These are phyloP conservation scores for Globisporangium abappressorium DNA, from an alignment of 352 stramenopile species.

Conservation along the genomic window DNA sequence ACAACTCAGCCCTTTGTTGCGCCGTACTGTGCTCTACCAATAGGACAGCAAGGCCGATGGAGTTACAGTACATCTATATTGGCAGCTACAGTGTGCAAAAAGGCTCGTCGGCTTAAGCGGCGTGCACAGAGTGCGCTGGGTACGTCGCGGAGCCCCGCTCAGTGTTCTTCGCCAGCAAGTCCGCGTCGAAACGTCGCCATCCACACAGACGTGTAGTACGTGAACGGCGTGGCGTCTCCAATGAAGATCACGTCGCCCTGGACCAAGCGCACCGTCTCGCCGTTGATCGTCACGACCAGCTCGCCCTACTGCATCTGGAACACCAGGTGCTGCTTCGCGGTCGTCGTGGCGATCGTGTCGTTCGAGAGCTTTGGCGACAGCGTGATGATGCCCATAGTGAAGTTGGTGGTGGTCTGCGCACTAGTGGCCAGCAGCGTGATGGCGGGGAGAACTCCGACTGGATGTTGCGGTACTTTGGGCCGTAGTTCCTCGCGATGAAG, in stretches of 20 bases:
- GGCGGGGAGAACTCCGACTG: conserved; percentile 43
- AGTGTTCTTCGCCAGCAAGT: conserved; percentile 41
- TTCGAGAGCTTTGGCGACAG: conserved; percentile 45
- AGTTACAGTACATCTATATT: too few species aligned
- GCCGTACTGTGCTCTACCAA: too few species aligned
- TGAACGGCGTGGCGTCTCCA: conserved; percentile 37
- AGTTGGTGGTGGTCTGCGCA: conserved; percentile 46
- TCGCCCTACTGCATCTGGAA: conserved; percentile 52
- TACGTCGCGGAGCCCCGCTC: conserved; percentile 46
- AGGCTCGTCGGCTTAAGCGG: background rate
- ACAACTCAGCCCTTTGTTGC: too few species aligned
- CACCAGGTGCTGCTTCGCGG: conserved; percentile 40
- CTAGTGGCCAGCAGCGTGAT: conserved; percentile 45
- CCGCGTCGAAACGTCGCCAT: conserved; percentile 40
- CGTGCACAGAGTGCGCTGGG: conserved; percentile 36
- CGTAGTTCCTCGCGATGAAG: conserved; percentile 58
- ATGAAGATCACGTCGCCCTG: conserved; percentile 52
- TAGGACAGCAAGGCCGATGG: too few species aligned
- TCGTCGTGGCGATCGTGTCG: conserved; percentile 35
- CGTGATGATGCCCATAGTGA: conserved; percentile 54
- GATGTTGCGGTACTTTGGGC: conserved; percentile 54
- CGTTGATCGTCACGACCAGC: conserved; percentile 35
- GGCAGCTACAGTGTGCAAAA: too few species aligned
- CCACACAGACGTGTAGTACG: conserved; percentile 44
- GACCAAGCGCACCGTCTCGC: conserved; percentile 39